Conservation (phyloP, 1,284 basidiomycete species). For the Fomitopsis betulina region DNA sequence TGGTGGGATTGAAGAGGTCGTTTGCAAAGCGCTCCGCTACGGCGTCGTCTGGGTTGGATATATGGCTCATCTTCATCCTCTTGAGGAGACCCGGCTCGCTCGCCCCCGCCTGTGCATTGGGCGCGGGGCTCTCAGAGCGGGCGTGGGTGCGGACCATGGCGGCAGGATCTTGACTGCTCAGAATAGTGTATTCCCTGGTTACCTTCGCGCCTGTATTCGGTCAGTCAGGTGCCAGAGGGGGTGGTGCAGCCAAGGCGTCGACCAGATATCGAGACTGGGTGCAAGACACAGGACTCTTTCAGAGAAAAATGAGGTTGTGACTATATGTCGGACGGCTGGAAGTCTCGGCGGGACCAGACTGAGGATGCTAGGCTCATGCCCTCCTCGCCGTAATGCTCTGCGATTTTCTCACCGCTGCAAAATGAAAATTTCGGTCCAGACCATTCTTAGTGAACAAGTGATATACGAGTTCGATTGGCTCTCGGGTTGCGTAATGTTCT, state of each 20-base stretch:
- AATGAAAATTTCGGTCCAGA: background rate
- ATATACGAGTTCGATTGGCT: background rate
- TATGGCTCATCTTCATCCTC: slow-evolving; percentile 29
- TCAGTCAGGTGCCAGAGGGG: slow-evolving; percentile 1
- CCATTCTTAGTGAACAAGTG: background rate
- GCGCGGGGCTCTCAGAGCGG: slow-evolving; percentile 27
- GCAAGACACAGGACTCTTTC: background rate
- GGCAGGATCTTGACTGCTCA: background rate
- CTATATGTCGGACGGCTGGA: slow-evolving; percentile 13
- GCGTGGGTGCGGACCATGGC: slow-evolving; percentile 20
- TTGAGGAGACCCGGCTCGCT: slow-evolving; percentile 23
- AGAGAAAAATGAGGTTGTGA: slow-evolving; percentile 6
- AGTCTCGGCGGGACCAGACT: slow-evolving; percentile 24
- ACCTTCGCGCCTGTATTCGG: background rate
- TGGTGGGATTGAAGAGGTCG: slow-evolving; percentile 52
- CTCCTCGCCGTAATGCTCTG: background rate
- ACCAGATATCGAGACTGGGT: background rate
- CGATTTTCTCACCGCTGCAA: background rate
- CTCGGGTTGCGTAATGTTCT: background rate
- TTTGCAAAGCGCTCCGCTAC: slow-evolving; percentile 39
- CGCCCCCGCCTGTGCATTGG: slow-evolving; percentile 15
- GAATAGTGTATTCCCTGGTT: background rate
- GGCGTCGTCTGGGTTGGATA: slow-evolving; percentile 27
- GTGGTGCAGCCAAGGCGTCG: background rate
- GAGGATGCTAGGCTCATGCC: slow-evolving; percentile 6